Percentiles rank a stretch among this genome's conserved stretches.
These are phyloP conservation scores for Fusarium foetens DNA, from an alignment of 2,329 filamentous ascomycete species.

Conservation along the genomic window DNA sequence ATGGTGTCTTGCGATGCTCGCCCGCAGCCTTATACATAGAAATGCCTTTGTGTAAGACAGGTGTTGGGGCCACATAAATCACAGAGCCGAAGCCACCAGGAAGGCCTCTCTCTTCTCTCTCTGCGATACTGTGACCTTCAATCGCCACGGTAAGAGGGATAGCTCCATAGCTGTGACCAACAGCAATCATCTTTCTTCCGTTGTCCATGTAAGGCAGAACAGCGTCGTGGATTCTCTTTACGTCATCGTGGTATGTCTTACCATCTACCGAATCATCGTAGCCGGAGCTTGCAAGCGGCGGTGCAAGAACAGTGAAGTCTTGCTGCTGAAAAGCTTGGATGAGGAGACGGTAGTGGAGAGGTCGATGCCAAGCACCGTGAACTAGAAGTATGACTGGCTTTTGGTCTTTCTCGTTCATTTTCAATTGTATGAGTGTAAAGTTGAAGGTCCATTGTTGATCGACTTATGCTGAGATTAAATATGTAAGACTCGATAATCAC, in stretches of 20 bases:
- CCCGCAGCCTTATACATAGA: conserved; percentile 28
- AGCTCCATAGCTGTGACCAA: conserved; percentile 35
- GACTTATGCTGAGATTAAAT: neutral
- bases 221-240: conserved; percentile 1
- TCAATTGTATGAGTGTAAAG: accelerated
- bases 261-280: conserved; percentile 27
- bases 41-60: conserved; percentile 12
- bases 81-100: conserved; percentile 15
- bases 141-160: conserved; percentile 14
- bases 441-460: accelerated
- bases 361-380: conserved; percentile 34
- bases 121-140: neutral
- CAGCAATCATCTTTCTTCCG: conserved; percentile 1
- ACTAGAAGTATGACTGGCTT: conserved; percentile 19
- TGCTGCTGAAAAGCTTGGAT: conserved; percentile 9
- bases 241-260: conserved; percentile 21
- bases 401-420: neutral
- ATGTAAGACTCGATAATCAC: accelerated
- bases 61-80: conserved; percentile 15
- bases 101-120: neutral
- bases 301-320: conserved; percentile 9
- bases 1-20: neutral
- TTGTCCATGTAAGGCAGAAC: neutral
- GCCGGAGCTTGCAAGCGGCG: conserved; percentile 20
- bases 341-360: conserved; percentile 24